A percentile compares a stretch with the other conserved stretches of the same genome.
Evolutionary conservation across 1,139 yeast species (phyloP).

Genomic region (Pneumocystis oryctolagi): DNA sequence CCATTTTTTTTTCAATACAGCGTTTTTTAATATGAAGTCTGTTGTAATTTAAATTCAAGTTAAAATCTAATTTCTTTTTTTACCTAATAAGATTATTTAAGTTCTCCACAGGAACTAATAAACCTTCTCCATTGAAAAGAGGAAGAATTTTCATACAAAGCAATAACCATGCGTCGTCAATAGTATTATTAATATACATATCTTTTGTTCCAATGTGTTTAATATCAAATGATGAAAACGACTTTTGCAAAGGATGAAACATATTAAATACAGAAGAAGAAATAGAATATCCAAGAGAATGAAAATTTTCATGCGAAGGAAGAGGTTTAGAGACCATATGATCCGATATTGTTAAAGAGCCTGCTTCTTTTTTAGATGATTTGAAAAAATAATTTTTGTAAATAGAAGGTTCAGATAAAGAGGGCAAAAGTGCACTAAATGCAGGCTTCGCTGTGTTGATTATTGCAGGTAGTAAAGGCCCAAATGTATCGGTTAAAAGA

Average conservation of each 20-base stretch:
- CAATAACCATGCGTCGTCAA: slow-evolving; percentile 36
- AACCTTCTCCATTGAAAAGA: slow-evolving; percentile 34
- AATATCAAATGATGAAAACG: not conserved
- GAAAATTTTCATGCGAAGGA: not conserved
- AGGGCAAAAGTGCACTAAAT: not conserved
- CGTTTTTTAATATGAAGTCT: slow-evolving; percentile 32
- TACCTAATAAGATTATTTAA: slow-evolving; percentile 32
- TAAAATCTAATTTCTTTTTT: not conserved
- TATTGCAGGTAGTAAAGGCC: not conserved
- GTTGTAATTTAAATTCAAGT: not conserved
- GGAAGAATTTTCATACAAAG: slow-evolving; percentile 33
- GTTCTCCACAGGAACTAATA: slow-evolving; percentile 43
- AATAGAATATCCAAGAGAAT: not conserved
- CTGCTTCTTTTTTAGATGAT: not conserved
- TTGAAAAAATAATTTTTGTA: not conserved
- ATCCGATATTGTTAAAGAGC: not conserved
- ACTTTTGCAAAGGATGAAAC: not conserved
- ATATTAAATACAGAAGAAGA: not conserved
- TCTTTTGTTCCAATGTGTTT: not conserved
- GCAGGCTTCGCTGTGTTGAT: not conserved
- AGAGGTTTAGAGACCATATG: not conserved
- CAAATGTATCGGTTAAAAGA: not conserved
- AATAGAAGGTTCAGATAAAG: not conserved
- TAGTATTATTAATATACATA: not conserved
- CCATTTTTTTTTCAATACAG: slow-evolving; percentile 29